These are phyloP conservation scores for Beauveria brongniartii DNA, from an alignment of 2,329 filamentous ascomycete genomes.

Conservation along the genomic window DNA sequence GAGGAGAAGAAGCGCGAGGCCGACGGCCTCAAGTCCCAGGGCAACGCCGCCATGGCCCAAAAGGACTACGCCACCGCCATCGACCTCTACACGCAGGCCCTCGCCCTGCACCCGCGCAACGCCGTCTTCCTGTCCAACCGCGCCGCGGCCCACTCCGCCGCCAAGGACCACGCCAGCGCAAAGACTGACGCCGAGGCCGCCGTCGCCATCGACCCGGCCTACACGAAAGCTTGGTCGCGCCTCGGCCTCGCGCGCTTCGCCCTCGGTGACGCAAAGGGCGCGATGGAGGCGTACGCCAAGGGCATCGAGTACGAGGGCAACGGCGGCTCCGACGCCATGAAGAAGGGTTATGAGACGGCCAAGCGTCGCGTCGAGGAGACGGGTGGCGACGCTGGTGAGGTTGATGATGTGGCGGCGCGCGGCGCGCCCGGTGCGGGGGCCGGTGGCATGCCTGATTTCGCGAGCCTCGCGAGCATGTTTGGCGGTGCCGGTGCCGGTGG, in stretches of 20 bases:
- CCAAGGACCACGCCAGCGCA: slow-evolving; percentile 75
- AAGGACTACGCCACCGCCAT: slow-evolving; percentile 85
- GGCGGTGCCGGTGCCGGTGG: slow-evolving; percentile 54
- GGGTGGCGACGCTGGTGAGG: slow-evolving; percentile 31
- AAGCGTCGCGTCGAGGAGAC: slow-evolving; percentile 81
- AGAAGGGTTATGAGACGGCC: slow-evolving; percentile 91
- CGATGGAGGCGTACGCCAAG: slow-evolving; percentile 88
- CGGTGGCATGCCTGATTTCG: slow-evolving; percentile 64
- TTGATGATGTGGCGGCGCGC: slow-evolving; percentile 34
- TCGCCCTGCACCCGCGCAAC: slow-evolving; percentile 73
- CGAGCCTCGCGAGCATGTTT: slow-evolving; percentile 63
- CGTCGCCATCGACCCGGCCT: slow-evolving; percentile 77
- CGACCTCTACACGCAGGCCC: slow-evolving; percentile 78
- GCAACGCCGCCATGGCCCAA: slow-evolving; percentile 89
- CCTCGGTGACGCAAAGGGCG: slow-evolving; percentile 79
- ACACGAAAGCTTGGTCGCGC: slow-evolving; percentile 95
- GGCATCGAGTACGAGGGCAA: slow-evolving; percentile 92
- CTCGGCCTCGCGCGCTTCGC: slow-evolving; percentile 88
- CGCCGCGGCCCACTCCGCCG: slow-evolving; percentile 83
- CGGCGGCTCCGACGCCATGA: slow-evolving; percentile 94
- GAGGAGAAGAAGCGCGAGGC: slow-evolving; percentile 68
- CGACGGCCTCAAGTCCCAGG: slow-evolving; percentile 79
- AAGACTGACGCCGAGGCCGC: slow-evolving; percentile 85
- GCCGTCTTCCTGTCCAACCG: slow-evolving; percentile 97
- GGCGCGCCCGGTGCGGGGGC: slow-evolving; percentile 42